Conservation (phyloP, 73 alveolate genomes). For the Symbiodinium natans region DNA sequence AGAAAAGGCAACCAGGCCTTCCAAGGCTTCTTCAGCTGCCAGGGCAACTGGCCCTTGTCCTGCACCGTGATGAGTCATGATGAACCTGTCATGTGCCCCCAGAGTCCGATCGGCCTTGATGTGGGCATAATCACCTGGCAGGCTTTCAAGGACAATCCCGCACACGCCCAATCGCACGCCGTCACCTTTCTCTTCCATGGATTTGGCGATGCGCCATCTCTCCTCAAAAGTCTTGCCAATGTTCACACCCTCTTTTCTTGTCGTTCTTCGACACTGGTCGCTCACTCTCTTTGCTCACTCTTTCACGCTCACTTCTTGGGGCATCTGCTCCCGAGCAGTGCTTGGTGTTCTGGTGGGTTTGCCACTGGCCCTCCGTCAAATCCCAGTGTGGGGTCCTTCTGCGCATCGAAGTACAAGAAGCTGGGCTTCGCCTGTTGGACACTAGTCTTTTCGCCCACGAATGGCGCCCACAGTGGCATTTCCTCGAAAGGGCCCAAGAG, state of each 20-base stretch:
- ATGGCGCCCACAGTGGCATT: background rate
- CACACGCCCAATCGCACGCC: background rate
- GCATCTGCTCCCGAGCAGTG: too few species aligned
- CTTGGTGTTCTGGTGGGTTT: too few species aligned
- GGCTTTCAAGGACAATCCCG: background rate
- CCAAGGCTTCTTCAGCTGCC: slow-evolving; percentile 25
- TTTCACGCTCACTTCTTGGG: too few species aligned
- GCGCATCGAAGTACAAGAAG: slow-evolving; percentile 46
- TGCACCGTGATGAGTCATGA: background rate
- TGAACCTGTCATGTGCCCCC: background rate
- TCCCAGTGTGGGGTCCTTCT: slow-evolving; percentile 48
- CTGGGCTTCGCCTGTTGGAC: slow-evolving; percentile 68
- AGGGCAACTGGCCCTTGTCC: slow-evolving; percentile 22
- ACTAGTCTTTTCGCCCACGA: background rate
- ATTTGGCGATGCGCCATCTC: slow-evolving; percentile 72
- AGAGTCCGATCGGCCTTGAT: slow-evolving; percentile 18
- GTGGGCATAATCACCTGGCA: slow-evolving; percentile 77
- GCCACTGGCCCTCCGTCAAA: too few species aligned
- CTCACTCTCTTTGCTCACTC: background rate
- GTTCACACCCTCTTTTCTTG: background rate
- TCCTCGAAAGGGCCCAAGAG: background rate
- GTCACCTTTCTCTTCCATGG: slow-evolving; percentile 35
- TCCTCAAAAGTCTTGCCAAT: background rate
- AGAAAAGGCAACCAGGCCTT: background rate
- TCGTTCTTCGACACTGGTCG: background rate